phyloP scores from a whole-genome alignment of 345 rosid genomes.

The Barbarea vulgaris region DNA sequence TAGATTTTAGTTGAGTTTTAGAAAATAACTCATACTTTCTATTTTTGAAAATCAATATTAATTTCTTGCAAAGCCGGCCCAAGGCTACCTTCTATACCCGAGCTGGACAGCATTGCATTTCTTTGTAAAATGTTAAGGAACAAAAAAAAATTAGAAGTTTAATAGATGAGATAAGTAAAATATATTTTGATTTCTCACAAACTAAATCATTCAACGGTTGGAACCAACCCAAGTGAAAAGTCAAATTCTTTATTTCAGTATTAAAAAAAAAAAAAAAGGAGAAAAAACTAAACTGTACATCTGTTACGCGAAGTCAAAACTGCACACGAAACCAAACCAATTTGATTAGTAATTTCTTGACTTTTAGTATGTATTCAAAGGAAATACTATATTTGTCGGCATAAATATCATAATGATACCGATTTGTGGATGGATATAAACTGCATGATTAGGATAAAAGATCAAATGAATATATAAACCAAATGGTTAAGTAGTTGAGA shows the following conservation, averaged over 20 bases:
- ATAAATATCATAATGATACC: constrained; percentile 19
- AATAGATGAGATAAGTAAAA: neutral
- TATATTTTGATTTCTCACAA: neutral
- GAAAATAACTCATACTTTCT: neutral
- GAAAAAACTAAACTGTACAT: no score
- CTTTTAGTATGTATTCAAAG: constrained; percentile 10
- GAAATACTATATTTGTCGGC: constrained; percentile 22
- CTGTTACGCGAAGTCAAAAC: neutral
- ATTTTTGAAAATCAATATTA: no score
- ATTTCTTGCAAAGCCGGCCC: no score
- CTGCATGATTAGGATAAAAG: constrained; percentile 22
- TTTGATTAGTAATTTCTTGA: neutral
- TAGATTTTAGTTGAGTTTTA: neutral
- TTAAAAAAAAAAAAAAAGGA: no score
- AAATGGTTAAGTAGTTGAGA: constrained; percentile 27
- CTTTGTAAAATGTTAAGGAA: neutral
- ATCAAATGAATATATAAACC: neutral
- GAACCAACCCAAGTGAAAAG: neutral
- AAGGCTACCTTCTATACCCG: no score
- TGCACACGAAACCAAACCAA: neutral
- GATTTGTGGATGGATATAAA: constrained; percentile 18
- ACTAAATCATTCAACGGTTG: neutral
- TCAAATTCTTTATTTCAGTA: neutral
- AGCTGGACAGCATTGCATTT: neutral
- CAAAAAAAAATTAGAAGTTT: neutral